These are phyloP conservation scores for Penstemon davidsonii DNA, from an alignment of 257 asterid genomes.

Conservation along the genomic window DNA sequence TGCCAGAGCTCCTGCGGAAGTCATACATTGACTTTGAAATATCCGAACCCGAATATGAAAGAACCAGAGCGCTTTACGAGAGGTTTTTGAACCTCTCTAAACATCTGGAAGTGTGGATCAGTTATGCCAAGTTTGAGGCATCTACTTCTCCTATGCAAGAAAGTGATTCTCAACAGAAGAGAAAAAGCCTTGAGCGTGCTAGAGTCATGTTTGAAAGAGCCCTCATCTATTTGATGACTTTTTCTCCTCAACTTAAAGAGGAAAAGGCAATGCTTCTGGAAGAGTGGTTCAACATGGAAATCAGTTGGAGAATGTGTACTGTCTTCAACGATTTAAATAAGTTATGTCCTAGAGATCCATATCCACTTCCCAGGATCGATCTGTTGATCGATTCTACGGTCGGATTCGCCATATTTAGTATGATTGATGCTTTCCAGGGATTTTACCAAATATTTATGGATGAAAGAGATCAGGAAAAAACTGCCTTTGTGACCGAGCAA, in stretches of 20 bases:
- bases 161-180: conserved; percentile 49
- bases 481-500: too few species aligned
- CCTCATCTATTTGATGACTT: conserved; percentile 59
- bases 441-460: too few species aligned
- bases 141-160: conserved; percentile 54
- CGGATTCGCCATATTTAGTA: too few species aligned
- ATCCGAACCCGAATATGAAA: conserved; percentile 72
- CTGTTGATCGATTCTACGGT: too few species aligned
- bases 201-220: conserved; percentile 90
- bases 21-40: conserved; percentile 94
- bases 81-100: conserved; percentile 86
- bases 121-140: conserved; percentile 94
- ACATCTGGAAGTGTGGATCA: conserved; percentile 95
- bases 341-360: too few species aligned
- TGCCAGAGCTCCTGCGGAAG: conserved; percentile 98
- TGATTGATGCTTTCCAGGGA: too few species aligned
- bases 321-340: too few species aligned
- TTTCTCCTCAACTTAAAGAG: conserved; percentile 85
- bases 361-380: too few species aligned
- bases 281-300: conserved; percentile 78
- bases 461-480: too few species aligned
- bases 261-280: conserved; percentile 93
- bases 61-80: conserved; percentile 86
- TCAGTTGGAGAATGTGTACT: too few species aligned
- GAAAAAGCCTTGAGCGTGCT: conserved; percentile 62